Evolutionary conservation across 805 yeast genomes (phyloP), one percentile per base, ranked within the genome.

Genomic region (Pichia thaimueangensis): DNA sequence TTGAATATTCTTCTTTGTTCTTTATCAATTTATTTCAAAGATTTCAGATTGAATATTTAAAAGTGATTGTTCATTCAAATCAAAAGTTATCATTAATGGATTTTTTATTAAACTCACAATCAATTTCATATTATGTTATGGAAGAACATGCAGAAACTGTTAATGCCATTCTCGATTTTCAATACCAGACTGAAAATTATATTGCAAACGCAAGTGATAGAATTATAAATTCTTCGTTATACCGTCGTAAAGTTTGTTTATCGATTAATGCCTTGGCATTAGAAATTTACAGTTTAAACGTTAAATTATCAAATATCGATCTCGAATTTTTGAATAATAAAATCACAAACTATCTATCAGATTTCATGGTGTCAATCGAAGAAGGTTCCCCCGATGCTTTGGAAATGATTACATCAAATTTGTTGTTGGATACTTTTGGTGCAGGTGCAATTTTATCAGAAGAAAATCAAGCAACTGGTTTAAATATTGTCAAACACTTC

Each of bases 241-340:
- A 52, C 27, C 58, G 63, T 45, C 46, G 65, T 47, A 45, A 47
- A 34, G 46, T 54, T 17, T 53, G 54, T 25, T 55, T 50, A 25
- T 43, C 52, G 13, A 47, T 56, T 32, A 47, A 44, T 35, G 52
- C 58, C 5, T 45, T 47, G 41, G 73, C 76, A 19, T 62, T 84
- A 27, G 82, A 82, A 55, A 70, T 80, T n/a, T 68, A 85, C 7
- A 71, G 78, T 6, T 71, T 77, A 16, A 81, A 83, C 9, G 64
- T 70, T 42, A 59, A 69, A 23, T 63, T 71, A 19, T 75, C 73
- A 20, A 60, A 68, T 31, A 64, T 74, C 29, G 68, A 69, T 15
- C 53, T 68, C n/a, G 68, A 66, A 0, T 59, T 63, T 5, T 70
- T 78, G 25, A 61, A 68, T 27, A 58, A 66, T 3, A 53, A 75